A percentile compares a stretch with the other conserved stretches of the same genome.
Conservation (phyloP, 805 yeast genomes). For the Clavispora asparagi region DNA sequence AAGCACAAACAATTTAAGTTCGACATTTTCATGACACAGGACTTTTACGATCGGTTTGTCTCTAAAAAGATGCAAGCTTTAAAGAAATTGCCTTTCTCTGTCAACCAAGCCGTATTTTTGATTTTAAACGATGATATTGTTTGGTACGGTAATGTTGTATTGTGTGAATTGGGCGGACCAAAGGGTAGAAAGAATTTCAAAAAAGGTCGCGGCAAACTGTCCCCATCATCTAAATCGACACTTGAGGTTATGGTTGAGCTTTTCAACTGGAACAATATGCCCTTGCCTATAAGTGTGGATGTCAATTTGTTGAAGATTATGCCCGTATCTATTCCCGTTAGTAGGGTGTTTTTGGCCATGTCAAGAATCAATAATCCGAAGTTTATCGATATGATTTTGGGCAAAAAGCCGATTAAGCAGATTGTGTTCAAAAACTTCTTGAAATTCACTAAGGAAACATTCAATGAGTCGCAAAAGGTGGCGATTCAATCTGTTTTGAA, state of each 20-base stretch:
- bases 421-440: constrained; percentile 52
- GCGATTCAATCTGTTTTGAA: constrained; percentile 48
- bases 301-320: constrained; percentile 37
- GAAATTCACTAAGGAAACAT: constrained; percentile 42
- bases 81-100: constrained; percentile 54
- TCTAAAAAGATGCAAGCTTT: constrained; percentile 47
- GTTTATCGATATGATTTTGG: constrained; percentile 50
- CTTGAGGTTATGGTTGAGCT: constrained; percentile 46
- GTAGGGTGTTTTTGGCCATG: constrained; percentile 65
- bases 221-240: constrained; percentile 2
- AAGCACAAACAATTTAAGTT: constrained; percentile 37
- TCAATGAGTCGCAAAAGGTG: constrained; percentile 55
- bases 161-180: constrained; percentile 24
- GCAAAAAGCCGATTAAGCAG: constrained; percentile 51
- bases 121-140: constrained; percentile 44
- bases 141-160: constrained; percentile 58
- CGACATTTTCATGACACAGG: constrained; percentile 40
- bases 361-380: constrained; percentile 48
- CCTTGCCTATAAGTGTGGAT: constrained; percentile 43
- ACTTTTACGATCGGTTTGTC: constrained; percentile 44
- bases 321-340: constrained; percentile 60
- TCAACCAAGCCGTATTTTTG: constrained; percentile 54
- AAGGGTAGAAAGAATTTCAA: background rate
- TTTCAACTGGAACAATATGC: constrained; percentile 53
- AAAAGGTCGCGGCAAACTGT: background rate